Evolutionary conservation across 352 stramenopile species (phyloP).

Genomic region (Bremia lactucae): DNA sequence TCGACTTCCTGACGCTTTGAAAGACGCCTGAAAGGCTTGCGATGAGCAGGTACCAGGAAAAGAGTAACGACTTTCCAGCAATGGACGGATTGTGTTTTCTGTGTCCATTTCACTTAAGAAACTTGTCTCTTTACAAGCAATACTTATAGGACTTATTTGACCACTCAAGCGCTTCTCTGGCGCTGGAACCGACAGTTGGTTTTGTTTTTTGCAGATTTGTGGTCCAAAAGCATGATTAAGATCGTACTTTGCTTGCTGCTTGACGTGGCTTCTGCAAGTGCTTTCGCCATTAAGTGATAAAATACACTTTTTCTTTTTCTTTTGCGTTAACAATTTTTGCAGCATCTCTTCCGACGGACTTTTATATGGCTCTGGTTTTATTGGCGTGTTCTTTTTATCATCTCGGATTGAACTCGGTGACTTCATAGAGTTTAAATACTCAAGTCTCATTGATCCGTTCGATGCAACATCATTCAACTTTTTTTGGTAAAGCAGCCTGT

Average conservation of each 20-base stretch:
- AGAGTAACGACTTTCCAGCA: constrained; percentile 9
- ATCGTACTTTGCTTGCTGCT: constrained; percentile 5
- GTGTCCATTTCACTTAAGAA: constrained; percentile 9
- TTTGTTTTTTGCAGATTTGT: constrained; percentile 7
- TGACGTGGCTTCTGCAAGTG: neutral
- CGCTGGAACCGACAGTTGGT: constrained; percentile 3
- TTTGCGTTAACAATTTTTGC: constrained; percentile 1
- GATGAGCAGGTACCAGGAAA: constrained; percentile 8
- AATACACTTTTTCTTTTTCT: neutral
- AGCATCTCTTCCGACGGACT: neutral
- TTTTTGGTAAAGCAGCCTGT: too few relatives aligned
- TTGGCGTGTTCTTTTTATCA: constrained; percentile 6
- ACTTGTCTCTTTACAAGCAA: constrained; percentile 4
- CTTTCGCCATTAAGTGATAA: neutral
- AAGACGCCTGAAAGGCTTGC: constrained; percentile 6
- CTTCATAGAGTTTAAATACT: constrained; percentile 27
- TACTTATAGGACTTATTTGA: constrained; percentile 8
- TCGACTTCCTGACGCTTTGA: constrained; percentile 18
- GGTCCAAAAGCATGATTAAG: constrained; percentile 3
- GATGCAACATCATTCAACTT: too few relatives aligned
- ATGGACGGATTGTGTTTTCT: constrained; percentile 4
- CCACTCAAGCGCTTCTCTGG: constrained; percentile 7
- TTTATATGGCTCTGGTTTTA: neutral
- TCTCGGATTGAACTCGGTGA: constrained; percentile 15
- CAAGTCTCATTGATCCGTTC: constrained; percentile 30